phyloP scores from a whole-genome alignment of 257 asterid species.

The Lavandula angustifolia region DNA sequence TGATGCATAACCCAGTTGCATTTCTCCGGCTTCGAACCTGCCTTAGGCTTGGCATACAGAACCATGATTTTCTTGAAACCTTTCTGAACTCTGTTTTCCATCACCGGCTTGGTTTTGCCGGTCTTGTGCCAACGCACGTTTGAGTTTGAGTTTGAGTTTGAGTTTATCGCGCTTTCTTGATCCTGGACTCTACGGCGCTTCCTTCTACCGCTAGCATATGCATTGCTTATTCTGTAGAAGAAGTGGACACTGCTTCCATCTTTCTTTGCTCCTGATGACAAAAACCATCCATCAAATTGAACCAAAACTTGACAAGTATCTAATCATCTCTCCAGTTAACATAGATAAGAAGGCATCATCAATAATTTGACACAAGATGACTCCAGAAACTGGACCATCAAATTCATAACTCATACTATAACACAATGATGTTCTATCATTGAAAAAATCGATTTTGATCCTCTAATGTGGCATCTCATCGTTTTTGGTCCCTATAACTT shows the following conservation, averaged over 20 bases:
- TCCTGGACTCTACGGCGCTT: conserved; percentile 74
- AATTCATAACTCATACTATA: neutral
- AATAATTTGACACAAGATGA: neutral
- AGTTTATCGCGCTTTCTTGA: conserved; percentile 29
- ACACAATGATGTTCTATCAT: too few relatives aligned
- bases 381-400: conserved; percentile 1
- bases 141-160: conserved; percentile 17
- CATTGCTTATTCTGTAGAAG: conserved; percentile 62
- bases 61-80: conserved; percentile 96
- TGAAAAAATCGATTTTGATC: too few relatives aligned
- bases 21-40: conserved; percentile 61
- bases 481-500: too few relatives aligned
- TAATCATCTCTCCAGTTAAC: neutral
- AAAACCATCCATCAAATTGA: conserved; percentile 13
- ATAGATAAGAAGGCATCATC: neutral
- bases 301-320: neutral
- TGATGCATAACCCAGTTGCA: conserved; percentile 95
- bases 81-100: conserved; percentile 57
- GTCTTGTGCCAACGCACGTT: conserved; percentile 93
- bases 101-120: conserved; percentile 68
- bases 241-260: conserved; percentile 87
- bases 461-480: too few relatives aligned
- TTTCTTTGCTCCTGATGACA: conserved; percentile 66
- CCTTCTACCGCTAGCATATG: conserved; percentile 73
- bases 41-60: conserved; percentile 53